Percentiles rank a stretch among this genome's conserved stretches.
phyloP scores from a whole-genome alignment of 2,329 filamentous ascomycete genomes.

The Trichophyton rubrum region DNA sequence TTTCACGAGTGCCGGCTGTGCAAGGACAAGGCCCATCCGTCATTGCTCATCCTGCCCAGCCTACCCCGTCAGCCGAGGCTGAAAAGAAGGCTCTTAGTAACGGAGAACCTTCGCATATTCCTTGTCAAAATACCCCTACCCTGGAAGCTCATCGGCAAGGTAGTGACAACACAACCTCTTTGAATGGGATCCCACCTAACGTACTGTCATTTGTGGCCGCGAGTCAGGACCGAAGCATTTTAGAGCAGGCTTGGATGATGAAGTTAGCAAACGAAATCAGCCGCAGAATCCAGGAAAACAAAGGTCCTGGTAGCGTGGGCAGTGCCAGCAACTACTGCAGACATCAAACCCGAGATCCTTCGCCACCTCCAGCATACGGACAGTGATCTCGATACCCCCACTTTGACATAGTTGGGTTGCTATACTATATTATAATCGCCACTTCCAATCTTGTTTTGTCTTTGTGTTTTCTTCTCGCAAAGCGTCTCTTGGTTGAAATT shows the following conservation, averaged over 20 bases:
- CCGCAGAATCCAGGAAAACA: slow-evolving; percentile 71
- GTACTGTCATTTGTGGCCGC: slow-evolving; percentile 8
- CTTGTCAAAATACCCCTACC: not conserved
- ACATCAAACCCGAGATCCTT: slow-evolving; percentile 25
- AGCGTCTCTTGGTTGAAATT: not conserved
- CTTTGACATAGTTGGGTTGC: not conserved
- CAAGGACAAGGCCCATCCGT: slow-evolving; percentile 11
- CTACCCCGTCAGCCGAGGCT: not conserved
- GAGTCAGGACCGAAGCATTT: slow-evolving; percentile 22
- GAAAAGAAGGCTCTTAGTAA: not conserved
- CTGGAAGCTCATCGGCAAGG: not conserved
- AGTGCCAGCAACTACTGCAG: slow-evolving; percentile 28
- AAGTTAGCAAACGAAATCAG: slow-evolving; percentile 89
- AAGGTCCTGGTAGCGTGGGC: slow-evolving; percentile 32
- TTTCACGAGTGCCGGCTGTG: slow-evolving; percentile 3
- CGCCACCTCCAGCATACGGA: slow-evolving; percentile 35
- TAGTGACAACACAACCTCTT: not conserved
- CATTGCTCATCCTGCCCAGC: slow-evolving; percentile 10
- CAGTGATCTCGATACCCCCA: slow-evolving; percentile 19
- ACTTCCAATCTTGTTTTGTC: slow-evolving; percentile 29
- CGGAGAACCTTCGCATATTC: not conserved
- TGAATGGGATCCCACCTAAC: not conserved
- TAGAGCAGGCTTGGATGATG: slow-evolving; percentile 38
- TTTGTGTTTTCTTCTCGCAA: slow-evolving; percentile 14
- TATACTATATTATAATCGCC: not conserved